Conservation (phyloP, 768 basidiomycete species). For the Kwoniella dendrophila region DNA sequence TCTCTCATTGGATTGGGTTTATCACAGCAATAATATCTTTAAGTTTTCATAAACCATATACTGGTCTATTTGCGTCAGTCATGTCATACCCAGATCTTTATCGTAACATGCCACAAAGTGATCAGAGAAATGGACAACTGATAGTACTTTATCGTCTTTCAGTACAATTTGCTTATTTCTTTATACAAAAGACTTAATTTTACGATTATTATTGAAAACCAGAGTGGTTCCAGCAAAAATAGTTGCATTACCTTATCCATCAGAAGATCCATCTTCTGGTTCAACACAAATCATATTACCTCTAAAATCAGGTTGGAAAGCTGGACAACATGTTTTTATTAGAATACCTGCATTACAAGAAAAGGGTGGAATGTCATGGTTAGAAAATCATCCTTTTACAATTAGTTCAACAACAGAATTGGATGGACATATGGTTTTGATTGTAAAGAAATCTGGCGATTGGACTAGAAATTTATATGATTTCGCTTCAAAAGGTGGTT, state of each 20-base stretch:
- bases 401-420: constrained; percentile 69
- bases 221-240: constrained; percentile 67
- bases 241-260: constrained; percentile 57
- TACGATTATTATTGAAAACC: constrained; percentile 66
- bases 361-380: constrained; percentile 50
- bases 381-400: constrained; percentile 78
- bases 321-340: constrained; percentile 79
- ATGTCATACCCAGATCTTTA: not conserved
- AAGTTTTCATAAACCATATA: constrained; percentile 62
- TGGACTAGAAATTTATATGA: constrained; percentile 68
- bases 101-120: too few relatives aligned
- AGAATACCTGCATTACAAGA: constrained; percentile 61
- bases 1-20: constrained; percentile 65
- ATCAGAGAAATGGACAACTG: too few relatives aligned
- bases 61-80: constrained; percentile 57
- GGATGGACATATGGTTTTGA: constrained; percentile 65
- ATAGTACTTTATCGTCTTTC: not conserved
- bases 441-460: constrained; percentile 67
- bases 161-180: constrained; percentile 61
- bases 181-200: constrained; percentile 64
- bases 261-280: constrained; percentile 61
- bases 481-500: constrained; percentile 57
- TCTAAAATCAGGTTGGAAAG: constrained; percentile 73
- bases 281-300: constrained; percentile 69
- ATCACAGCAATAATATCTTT: constrained; percentile 62